Base-by-base conservation (phyloP, 1,139 yeast species). In the Pneumocystis murina region DNA sequence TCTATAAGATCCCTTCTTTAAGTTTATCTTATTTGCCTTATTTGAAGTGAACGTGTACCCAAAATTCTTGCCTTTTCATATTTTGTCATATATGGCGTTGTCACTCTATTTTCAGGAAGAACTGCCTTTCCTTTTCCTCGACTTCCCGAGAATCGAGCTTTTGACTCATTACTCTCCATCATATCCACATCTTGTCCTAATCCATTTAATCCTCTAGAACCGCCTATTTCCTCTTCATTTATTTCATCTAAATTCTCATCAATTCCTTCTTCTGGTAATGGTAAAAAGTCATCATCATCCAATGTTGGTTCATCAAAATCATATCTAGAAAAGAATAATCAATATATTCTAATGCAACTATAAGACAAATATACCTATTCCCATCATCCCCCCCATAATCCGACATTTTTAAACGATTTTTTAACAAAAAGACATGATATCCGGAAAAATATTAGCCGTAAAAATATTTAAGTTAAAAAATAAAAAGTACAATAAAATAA, bases 71-170 rank as follows among this genome's bases (percentile, higher is more conserved):
- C 98, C 71, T 97, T 83, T 78, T 92, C 98, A 74, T 92, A 92
- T 74, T 92, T 92, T 66, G 98, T 92, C 97, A 92, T 90, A 74
- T 92, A 92, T 63, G 99, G 99, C 14, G 99, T 92, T 30, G 99
- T 92, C 57, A 90, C 82, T 74, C 99, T 82, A 67, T 88, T 79
- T 24, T 88, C 96, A 71, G 83, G 87, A 63, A 97, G 87, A 66
- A 92, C 90, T 17, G 97, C 95, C 70, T 89, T 81, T 69, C 88
- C 95, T 39, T 57, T 57, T 4, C 55, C 55, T 24, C 55, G 33
- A 10, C 28, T 41, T 20, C 30, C 24, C 17, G 54, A 41, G 17
- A 41, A 24, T 1, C 33, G 33, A 2, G 33, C 2, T 20, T 12
- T 24, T 12, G 55, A 48, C 3, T 20, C 33, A 7, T 24, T 17